Base-by-base conservation (phyloP, 345 rosid genomes). In the Cardamine resedifolia region DNA sequence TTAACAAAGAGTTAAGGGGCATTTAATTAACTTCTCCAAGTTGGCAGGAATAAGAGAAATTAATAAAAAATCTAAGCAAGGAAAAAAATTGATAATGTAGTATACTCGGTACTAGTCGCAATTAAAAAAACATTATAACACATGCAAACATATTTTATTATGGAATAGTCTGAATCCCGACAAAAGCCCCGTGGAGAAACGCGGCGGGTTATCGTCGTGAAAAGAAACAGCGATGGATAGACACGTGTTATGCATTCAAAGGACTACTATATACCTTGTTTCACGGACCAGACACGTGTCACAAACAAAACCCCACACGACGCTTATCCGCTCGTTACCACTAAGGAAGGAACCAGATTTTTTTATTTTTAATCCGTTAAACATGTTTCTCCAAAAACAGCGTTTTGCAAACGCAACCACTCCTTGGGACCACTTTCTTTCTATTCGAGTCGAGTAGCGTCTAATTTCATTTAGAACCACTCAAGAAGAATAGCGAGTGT, bases 161-260 rank as follows among this genome's bases (percentile, higher is more conserved):
- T 23, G 14, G 16, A n/a, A 26, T 63, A 71, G 14, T 14, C 3
- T 20, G 44, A 52, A 43, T 47, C 39, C 7, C 27, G 44, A 57
- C 56, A 59, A 12, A 41, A 7, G 30, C 24, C 63, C 68, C 69
- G 78, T 60, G 41, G 31, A 1, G 39, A 41, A 10, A 59, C 31
- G 73, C 73, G 78, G 78, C 78, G 61, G 60, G 23, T 21, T 51
- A 51, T 67, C 69, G 69, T 43, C 63, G 78, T 23, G 24, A 50
- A 58, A 52, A 59, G 26, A 28, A 30, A 49, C 5, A 49, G 53
- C 49, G 50, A 39, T 52, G 44, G 47, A 44, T 52, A 39, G 5
- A 67, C 72, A 68, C 64, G 72, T 68, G 53, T 56, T 1, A 14
- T 3, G 41, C 51, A 41, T 1, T 26, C 15, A 43, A 41, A 24